Base-by-base conservation (phyloP, 2,329 filamentous ascomycete species). In the Fusarium pseudocircinatum region DNA sequence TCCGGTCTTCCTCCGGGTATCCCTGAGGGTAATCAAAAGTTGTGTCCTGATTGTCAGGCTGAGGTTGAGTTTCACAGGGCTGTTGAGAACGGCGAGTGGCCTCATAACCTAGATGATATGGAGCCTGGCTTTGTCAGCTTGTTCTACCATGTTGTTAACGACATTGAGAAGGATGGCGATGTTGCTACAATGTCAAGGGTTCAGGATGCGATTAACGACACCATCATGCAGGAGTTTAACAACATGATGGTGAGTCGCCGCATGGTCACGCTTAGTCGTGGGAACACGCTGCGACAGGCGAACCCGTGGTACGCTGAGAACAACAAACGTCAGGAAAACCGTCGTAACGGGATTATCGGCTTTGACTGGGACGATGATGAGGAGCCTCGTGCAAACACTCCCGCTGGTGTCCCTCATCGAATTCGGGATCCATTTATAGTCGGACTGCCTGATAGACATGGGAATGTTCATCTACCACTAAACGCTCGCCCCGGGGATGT, bases 111-210 rank as follows among this genome's bases (percentile, higher is more conserved):
- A 12, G 26, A 20, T 20, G 36, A 67, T 2, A 34, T 74, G 4
- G 72, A 74, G 34, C 54, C 56, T 26, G 72, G 70, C 4, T 68
- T 78, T 22, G 67, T 68, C 15, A 37, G 28, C 13, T 24, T 79
- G 7, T 37, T 78, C 15, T 78, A 73, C 49, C 59, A 69, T 24
- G n/a, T 58, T 16, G 57, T 70, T 4, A 28, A 65, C 0, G 24
- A 44, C 2, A 40, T 74, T 12, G 74, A 78, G 59, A 42, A 57
- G 20, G 2, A 6, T 18, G 10, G 44, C 0, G 16, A 6, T 5
- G 0, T 8, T 16, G 44, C 47, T 6, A 24, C 30, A 3, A n/a
- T 22, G 18, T 4, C 14, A 2, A 28, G 39, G 1, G 26, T 79
- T 6, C 10, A 36, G 3, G 9, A 26, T 6, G 49, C 50, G 0